Evolutionary conservation across 257 asterid species (phyloP), one percentile per base, ranked within the genome.

Genomic region (Nicotiana tomentosiformis): DNA sequence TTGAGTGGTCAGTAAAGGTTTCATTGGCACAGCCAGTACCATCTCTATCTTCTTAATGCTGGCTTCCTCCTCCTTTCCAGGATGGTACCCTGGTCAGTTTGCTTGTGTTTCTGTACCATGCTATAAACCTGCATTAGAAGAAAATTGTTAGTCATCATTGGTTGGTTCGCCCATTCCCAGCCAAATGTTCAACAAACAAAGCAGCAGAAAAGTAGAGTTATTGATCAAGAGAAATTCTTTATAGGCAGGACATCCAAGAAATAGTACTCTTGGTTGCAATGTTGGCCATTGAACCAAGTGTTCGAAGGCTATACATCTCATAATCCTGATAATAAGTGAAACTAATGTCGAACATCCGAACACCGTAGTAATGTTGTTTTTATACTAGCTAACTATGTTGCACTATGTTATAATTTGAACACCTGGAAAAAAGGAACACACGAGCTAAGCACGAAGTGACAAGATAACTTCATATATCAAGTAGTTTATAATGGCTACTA

Each of bases 51-150:
- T 81, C 83, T 82, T 14, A 69, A 20, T 62, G 82, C 84, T 72
- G 46, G 84, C 35, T 57, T 67, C 55, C 70, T 49, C 82, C 90
- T 92, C 35, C 86, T 83, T 70, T 85, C 86, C 30, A 90, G 83
- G 84, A 87, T 85, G 58, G 91, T 67, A 86, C 32, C 57, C 7
- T 82, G 79, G 82, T 80, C 84, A 18, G 85, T 88, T 88, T 85
- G 86, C 91, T 94, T 94, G 92, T 93, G 88, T 78, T 90, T 90
- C 91, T 94, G 92, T 66, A 91, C 74, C 98, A 94, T 92, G 84
- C 85, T 86, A 83, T 88, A 94, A 33, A 91, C 99, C 99, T 96
- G 90, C 87, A 89, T 74, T 77, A 83, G 55, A 33, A 46, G 51
- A 83, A 29, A 74, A 74, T n/a, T 51, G 23, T 51, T 46, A 7